Evolutionary conservation across 768 basidiomycete genomes (phyloP).

Genomic region (Panaeolus cyanescens): DNA sequence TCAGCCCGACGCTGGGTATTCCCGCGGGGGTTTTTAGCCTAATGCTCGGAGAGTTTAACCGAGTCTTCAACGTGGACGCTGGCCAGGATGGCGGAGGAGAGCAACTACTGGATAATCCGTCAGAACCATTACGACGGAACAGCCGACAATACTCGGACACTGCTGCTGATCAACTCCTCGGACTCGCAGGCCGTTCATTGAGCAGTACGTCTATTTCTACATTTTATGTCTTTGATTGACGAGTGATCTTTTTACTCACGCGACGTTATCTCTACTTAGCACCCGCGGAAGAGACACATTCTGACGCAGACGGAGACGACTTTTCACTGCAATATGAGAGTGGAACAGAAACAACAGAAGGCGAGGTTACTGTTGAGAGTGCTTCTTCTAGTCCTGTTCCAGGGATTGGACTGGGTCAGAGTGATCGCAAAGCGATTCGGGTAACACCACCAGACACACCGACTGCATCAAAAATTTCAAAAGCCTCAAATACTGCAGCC

Average conservation of each 20-base stretch:
- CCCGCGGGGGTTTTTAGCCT: constrained; percentile 97
- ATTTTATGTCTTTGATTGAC: constrained; percentile 11
- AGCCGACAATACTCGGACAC: constrained; percentile 83
- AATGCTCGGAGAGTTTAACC: constrained; percentile 91
- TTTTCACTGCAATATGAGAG: constrained; percentile 72
- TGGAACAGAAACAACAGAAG: constrained; percentile 70
- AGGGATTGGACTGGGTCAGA: constrained; percentile 20
- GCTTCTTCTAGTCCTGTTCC: constrained; percentile 43
- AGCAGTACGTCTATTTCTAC: constrained; percentile 47
- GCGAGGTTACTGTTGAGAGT: constrained; percentile 51
- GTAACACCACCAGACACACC: constrained; percentile 44
- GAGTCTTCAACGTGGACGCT: constrained; percentile 84
- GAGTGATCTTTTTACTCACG: constrained; percentile 18
- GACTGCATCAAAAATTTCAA: constrained; percentile 45
- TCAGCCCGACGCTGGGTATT: constrained; percentile 96
- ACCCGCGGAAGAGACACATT: constrained; percentile 61
- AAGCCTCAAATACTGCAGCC: constrained; percentile 63
- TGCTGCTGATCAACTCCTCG: constrained; percentile 82
- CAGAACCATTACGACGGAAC: constrained; percentile 65
- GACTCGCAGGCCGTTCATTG: constrained; percentile 70
- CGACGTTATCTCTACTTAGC: constrained; percentile 24
- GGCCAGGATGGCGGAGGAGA: constrained; percentile 36
- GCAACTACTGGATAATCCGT: constrained; percentile 29
- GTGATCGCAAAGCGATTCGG: constrained; percentile 28
- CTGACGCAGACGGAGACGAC: constrained; percentile 61